Percentiles rank a stretch among this genome's conserved stretches.
phyloP scores from a whole-genome alignment of 176 grass and related monocot genomes.

The Alopecurus myosuroides region DNA sequence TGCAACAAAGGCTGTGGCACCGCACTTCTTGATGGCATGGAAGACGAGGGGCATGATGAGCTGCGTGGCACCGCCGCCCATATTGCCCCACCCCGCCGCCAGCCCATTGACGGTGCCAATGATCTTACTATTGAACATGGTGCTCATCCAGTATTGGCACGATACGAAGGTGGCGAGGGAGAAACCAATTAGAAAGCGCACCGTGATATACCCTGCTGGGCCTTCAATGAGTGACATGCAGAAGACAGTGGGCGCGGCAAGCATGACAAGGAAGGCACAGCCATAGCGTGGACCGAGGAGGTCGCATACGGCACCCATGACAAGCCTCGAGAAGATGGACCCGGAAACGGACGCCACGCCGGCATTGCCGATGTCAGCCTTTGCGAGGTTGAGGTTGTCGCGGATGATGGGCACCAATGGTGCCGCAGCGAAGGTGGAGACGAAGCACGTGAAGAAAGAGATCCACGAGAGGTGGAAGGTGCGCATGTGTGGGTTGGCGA shows the following conservation, averaged over 20 bases:
- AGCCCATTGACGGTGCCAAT: conserved; percentile 68
- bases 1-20: conserved; percentile 51
- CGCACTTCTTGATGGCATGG: conserved; percentile 54
- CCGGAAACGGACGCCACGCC: conserved; percentile 78
- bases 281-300: conserved; percentile 76
- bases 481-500: conserved; percentile 65
- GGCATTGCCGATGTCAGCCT: conserved; percentile 77
- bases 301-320: conserved; percentile 89
- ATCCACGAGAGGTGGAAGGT: conserved; percentile 91
- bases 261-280: conserved; percentile 84
- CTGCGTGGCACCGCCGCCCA: conserved; percentile 93
- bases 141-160: conserved; percentile 96
- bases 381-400: conserved; percentile 59
- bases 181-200: conserved; percentile 84
- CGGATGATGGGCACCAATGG: conserved; percentile 78
- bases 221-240: conserved; percentile 61
- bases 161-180: conserved; percentile 80
- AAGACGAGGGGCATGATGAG: conserved; percentile 94
- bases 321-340: conserved; percentile 79
- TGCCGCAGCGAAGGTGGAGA: conserved; percentile 69
- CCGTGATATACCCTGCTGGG: conserved; percentile 48
- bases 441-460: conserved; percentile 95
- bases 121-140: conserved; percentile 67
- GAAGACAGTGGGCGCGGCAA: conserved; percentile 65
- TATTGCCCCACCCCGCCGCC: conserved; percentile 71